Percentiles rank a stretch among this genome's conserved stretches.
phyloP scores from a whole-genome alignment of 768 basidiomycete species.

The Cystoderma amianthinum region DNA sequence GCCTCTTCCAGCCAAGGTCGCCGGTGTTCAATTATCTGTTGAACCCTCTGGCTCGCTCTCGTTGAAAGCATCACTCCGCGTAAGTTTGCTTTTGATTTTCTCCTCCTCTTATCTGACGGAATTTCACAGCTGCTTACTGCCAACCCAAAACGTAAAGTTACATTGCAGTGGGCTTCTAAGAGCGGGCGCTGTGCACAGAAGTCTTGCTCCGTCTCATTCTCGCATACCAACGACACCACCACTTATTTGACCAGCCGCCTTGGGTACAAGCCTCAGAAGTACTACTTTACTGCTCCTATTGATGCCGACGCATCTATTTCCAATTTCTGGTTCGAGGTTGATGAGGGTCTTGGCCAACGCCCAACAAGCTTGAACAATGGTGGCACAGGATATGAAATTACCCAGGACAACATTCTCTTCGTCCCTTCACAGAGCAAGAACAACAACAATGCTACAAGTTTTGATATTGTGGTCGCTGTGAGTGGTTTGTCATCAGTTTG shows the following conservation, averaged over 20 bases:
- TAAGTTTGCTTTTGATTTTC: conserved; percentile 12
- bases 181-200: conserved; percentile 24
- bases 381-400: conserved; percentile 31
- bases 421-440: conserved; percentile 30
- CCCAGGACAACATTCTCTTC: conserved; percentile 36
- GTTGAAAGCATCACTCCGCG: conserved; percentile 32
- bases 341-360: conserved; percentile 34
- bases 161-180: conserved; percentile 30
- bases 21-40: conserved; percentile 26
- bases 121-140: conserved; percentile 6
- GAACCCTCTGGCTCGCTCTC: conserved; percentile 23
- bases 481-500: not conserved
- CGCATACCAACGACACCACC: conserved; percentile 22
- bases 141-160: conserved; percentile 30
- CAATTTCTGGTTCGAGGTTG: conserved; percentile 42
- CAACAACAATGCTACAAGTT: conserved; percentile 14
- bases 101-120: conserved; percentile 1
- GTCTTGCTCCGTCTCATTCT: conserved; percentile 21
- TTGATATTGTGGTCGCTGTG: conserved; percentile 1
- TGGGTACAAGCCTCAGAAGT: conserved; percentile 30
- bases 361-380: conserved; percentile 30
- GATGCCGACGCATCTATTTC: conserved; percentile 31
- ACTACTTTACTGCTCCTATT: conserved; percentile 36
- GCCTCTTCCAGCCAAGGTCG: conserved; percentile 33
- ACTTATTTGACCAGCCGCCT: conserved; percentile 27